Base-by-base conservation (phyloP, 768 basidiomycete species). In the Naematelia encephala region DNA sequence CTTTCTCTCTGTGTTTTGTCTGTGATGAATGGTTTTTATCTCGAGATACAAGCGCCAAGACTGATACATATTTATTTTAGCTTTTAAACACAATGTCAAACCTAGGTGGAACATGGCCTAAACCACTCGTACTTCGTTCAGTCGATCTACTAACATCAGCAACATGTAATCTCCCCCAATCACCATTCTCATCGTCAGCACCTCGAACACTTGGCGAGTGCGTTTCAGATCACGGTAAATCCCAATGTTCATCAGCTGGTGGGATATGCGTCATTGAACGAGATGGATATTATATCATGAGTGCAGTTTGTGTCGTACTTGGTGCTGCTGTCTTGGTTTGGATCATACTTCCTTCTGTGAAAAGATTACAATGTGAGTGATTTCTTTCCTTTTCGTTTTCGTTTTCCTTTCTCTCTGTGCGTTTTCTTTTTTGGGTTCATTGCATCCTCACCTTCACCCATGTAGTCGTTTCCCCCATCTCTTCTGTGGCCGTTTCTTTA, bases 61-160 rank as follows among this genome's bases (percentile, higher is more conserved):
- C n/a, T n/a, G n/a, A n/a, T n/a, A n/a, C n/a, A n/a, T n/a, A n/a
- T n/a, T n/a, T n/a, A n/a, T n/a, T n/a, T n/a, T 68, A 97, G 91
- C 80, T 99, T 12, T 79, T 99, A 44, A 97, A 97, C 76, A 99
- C 96, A 14, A 91, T 96, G 21, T 72, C 71, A 16, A 99, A 99
- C 75, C 84, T 99, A 66, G 96, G 96, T 44, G 96, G 96, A 21
- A 99, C 96, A 2, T 98, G 96, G 94, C 96, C 96, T 5, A 77
- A 77, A 68, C 96, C 86, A 80, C 93, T 97, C 69, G 87, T 99
- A 42, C 82, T 99, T n/a, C 91, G 91, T 80, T 91, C 89, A 83
- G 91, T 98, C 61, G 96, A 99, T 77, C 77, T 84, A 29, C 89
- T 98, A 70, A 91, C 85, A 49, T 83, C 86, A 30, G 91, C 93